Conservation (phyloP, 495 filamentous ascomycete species). For the Penicillium steckii region DNA sequence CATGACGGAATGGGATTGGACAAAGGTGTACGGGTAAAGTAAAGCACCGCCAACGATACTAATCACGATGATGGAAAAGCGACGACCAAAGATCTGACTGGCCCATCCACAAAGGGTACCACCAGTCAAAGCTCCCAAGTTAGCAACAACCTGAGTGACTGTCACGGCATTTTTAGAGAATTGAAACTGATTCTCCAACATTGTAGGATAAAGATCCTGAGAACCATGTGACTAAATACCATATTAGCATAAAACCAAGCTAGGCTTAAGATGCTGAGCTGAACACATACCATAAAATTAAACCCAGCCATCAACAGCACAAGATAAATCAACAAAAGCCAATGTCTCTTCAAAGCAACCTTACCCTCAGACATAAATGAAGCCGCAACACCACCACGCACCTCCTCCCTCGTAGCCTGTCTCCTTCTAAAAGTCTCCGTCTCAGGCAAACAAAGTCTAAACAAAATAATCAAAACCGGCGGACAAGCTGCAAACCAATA, state of each 20-base stretch:
- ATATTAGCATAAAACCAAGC: background rate
- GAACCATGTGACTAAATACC: slow-evolving; percentile 67
- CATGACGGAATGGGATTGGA: slow-evolving; percentile 59
- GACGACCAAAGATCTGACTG: slow-evolving; percentile 78
- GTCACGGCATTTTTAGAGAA: slow-evolving; percentile 73
- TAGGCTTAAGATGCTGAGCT: background rate
- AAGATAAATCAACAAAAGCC: slow-evolving; percentile 75
- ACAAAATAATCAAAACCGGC: slow-evolving; percentile 77
- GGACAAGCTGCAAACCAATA: slow-evolving; percentile 86
- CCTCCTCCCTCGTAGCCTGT: slow-evolving; percentile 53
- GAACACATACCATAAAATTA: slow-evolving; percentile 71
- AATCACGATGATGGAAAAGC: slow-evolving; percentile 77
- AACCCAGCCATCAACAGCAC: slow-evolving; percentile 87
- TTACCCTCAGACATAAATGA: slow-evolving; percentile 76
- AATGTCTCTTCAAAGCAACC: slow-evolving; percentile 72
- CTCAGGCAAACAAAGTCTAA: slow-evolving; percentile 75
- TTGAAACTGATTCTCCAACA: slow-evolving; percentile 74
- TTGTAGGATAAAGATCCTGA: slow-evolving; percentile 87
- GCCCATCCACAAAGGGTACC: slow-evolving; percentile 77
- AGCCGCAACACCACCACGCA: slow-evolving; percentile 44
- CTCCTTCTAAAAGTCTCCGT: slow-evolving; percentile 66
- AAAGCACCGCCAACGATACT: slow-evolving; percentile 74
- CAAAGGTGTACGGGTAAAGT: slow-evolving; percentile 79
- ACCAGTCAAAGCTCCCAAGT: slow-evolving; percentile 76
- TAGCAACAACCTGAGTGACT: slow-evolving; percentile 81